Percentiles rank a stretch among this genome's conserved stretches.
Evolutionary conservation across 1,284 basidiomycete genomes (phyloP).

Genomic region (Mixia osmundae): DNA sequence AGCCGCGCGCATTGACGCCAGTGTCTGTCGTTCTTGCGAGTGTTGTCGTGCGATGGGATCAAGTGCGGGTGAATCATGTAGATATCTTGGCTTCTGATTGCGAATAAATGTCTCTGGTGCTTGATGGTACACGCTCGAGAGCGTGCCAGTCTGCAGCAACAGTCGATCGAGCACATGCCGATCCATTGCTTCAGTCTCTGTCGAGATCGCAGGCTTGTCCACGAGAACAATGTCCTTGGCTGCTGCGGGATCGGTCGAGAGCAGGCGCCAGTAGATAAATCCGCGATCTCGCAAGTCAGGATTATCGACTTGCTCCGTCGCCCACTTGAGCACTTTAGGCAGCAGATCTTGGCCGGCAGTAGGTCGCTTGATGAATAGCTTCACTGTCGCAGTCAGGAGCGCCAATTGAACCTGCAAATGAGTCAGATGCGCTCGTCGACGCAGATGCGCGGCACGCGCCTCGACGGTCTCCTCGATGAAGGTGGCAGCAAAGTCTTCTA

Average conservation of each 20-base stretch:
- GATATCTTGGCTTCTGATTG: slow-evolving; percentile 12
- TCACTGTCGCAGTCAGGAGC: slow-evolving; percentile 81
- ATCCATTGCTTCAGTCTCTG: slow-evolving; percentile 92
- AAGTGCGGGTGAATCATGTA: slow-evolving; percentile 17
- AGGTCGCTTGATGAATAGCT: slow-evolving; percentile 87
- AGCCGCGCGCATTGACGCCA: slow-evolving; percentile 3
- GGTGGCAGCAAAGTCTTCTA: slow-evolving; percentile 72
- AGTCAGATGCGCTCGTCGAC: not conserved
- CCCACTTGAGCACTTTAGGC: slow-evolving; percentile 86
- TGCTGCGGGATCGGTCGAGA: slow-evolving; percentile 74
- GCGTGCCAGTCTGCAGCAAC: slow-evolving; percentile 18
- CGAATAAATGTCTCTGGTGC: slow-evolving; percentile 16
- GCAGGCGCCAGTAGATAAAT: slow-evolving; percentile 97
- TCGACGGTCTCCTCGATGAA: slow-evolving; percentile 87
- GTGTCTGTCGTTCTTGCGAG: slow-evolving; percentile 14
- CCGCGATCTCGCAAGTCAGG: slow-evolving; percentile 90
- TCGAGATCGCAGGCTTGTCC: slow-evolving; percentile 89
- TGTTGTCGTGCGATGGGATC: slow-evolving; percentile 15
- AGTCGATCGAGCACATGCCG: slow-evolving; percentile 78
- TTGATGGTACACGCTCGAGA: slow-evolving; percentile 18
- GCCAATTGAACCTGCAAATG: slow-evolving; percentile 65
- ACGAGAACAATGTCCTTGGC: slow-evolving; percentile 80
- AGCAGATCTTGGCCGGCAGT: slow-evolving; percentile 73
- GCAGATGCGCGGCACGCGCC: slow-evolving; percentile 27
- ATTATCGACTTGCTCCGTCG: slow-evolving; percentile 91